Evolutionary conservation across 148 eudicot species (phyloP).

Genomic region (Heliamphora exappendiculata): DNA sequence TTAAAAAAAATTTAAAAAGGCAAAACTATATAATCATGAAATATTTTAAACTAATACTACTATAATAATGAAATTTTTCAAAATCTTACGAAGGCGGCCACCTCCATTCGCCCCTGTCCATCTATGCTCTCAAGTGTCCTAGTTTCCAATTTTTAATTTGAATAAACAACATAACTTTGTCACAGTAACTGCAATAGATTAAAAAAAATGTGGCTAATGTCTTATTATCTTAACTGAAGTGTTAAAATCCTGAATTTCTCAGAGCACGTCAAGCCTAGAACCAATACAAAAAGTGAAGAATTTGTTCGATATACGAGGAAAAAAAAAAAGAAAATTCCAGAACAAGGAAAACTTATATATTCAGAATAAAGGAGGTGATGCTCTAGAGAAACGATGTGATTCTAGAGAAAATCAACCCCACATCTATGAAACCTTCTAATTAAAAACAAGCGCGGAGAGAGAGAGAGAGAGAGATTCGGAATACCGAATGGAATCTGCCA

Average conservation of each 20-base stretch:
- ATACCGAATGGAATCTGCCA: not conserved
- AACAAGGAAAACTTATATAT: not conserved
- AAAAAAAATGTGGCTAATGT: not conserved
- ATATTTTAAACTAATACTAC: too few species aligned
- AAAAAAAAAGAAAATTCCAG: not conserved
- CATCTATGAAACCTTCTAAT: not conserved
- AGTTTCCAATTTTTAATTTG: not conserved
- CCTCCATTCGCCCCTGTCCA: too few species aligned
- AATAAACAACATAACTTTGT: not conserved
- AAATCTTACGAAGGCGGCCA: too few species aligned
- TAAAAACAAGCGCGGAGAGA: not conserved
- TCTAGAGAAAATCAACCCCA: not conserved
- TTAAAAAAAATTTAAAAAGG: too few species aligned
- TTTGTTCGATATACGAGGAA: not conserved
- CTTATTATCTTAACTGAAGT: not conserved
- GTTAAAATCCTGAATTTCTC: not conserved
- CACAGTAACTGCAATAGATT: not conserved
- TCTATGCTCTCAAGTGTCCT: not conserved
- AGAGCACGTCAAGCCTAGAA: not conserved
- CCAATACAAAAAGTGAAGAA: not conserved
- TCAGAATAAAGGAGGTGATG: not conserved
- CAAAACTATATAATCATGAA: too few species aligned
- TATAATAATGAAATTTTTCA: too few species aligned
- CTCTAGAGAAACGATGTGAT: not conserved
- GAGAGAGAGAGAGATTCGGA: not conserved